A percentile compares a stretch with the other conserved stretches of the same genome.
Evolutionary conservation across 2,329 filamentous ascomycete species (phyloP).

Genomic region (Arthrobotrys entomopaga): DNA sequence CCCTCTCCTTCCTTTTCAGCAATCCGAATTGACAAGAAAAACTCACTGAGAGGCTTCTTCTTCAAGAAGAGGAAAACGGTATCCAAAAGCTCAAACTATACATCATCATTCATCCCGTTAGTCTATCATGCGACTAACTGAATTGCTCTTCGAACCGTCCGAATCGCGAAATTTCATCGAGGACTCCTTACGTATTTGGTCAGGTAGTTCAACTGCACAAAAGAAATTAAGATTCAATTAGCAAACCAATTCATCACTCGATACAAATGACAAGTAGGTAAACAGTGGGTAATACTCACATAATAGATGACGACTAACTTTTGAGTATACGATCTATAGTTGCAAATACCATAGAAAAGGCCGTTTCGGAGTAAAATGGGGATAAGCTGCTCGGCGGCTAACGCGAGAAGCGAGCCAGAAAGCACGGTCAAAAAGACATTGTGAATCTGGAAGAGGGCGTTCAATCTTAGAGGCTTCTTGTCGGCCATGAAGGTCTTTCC

Average conservation of each 20-base stretch:
- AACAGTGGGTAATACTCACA: constrained; percentile 68
- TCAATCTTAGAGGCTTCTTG: constrained; percentile 84
- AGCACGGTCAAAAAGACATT: constrained; percentile 93
- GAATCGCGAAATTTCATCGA: not conserved
- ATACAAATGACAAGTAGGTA: not conserved
- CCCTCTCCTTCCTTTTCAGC: constrained; percentile 6
- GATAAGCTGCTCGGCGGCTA: constrained; percentile 91
- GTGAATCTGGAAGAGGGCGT: constrained; percentile 90
- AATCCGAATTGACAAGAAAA: constrained; percentile 1
- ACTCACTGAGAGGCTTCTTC: constrained; percentile 93
- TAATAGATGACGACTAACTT: constrained; percentile 95
- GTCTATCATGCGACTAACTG: constrained; percentile 26
- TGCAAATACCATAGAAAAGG: constrained; percentile 89
- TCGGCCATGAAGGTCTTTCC: constrained; percentile 92
- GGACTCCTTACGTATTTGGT: constrained; percentile 82
- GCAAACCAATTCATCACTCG: not conserved
- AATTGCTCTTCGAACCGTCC: not conserved
- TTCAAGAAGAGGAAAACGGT: constrained; percentile 97
- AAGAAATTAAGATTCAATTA: constrained; percentile 59
- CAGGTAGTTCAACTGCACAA: constrained; percentile 94
- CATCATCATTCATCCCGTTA: constrained; percentile 27
- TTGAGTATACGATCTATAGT: constrained; percentile 85
- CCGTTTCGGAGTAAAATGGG: constrained; percentile 82
- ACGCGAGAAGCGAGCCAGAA: constrained; percentile 79
- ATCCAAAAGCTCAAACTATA: constrained; percentile 78